Conservation (phyloP, 2,329 filamentous ascomycete genomes). For the Ceratocystis lukuohia region DNA sequence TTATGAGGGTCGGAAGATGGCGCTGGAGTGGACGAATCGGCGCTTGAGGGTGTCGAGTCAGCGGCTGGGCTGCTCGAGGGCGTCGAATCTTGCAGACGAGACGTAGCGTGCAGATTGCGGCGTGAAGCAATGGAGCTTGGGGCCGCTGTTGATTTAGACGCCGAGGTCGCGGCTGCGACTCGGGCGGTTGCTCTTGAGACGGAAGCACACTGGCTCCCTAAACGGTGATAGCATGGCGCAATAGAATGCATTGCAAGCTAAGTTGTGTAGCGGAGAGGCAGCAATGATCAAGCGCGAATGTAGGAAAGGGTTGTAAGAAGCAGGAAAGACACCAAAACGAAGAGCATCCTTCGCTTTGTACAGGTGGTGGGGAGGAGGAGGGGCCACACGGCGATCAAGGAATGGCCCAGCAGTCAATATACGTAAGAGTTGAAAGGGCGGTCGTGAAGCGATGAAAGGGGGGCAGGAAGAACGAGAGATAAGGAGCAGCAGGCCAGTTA, state of each 20-base stretch:
- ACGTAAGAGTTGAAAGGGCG: not conserved
- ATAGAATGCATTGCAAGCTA: not conserved
- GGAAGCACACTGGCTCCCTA: not conserved
- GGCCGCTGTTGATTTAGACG: not conserved
- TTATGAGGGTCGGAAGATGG: not conserved
- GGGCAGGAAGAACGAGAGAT: no score
- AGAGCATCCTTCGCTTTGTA: not conserved
- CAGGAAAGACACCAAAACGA: not conserved
- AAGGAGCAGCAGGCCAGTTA: no score
- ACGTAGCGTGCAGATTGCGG: not conserved
- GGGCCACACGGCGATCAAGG: not conserved
- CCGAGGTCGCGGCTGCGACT: not conserved
- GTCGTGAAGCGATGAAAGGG: no score
- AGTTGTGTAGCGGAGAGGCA: not conserved
- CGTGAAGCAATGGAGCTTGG: not conserved
- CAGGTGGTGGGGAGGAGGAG: not conserved
- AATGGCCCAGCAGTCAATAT: not conserved
- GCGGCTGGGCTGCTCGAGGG: not conserved
- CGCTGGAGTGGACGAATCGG: not conserved
- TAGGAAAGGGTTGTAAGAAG: not conserved
- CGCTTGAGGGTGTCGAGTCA: not conserved
- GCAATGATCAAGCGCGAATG: not conserved
- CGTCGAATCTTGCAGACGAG: not conserved
- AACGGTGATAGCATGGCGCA: slow-evolving; percentile 10
- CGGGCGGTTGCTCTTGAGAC: not conserved